A percentile compares a stretch with the other conserved stretches of the same genome.
These are phyloP conservation scores for Pseudoscleropodium purum DNA, from an alignment of 225 moss, liverwort and hornwort genomes.

Conservation along the genomic window DNA sequence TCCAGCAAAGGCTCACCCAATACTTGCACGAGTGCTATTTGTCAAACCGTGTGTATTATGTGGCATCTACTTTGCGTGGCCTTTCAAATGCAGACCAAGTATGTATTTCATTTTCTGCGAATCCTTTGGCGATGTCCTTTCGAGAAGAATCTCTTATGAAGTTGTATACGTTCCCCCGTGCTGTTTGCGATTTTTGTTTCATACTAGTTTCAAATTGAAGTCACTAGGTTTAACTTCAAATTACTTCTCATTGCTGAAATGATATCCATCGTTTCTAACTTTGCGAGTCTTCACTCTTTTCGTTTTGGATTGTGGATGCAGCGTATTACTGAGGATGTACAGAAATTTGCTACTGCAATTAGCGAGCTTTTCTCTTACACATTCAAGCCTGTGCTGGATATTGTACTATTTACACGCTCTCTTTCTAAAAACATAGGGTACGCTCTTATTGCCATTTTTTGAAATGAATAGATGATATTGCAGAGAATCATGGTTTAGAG, in stretches of 20 bases:
- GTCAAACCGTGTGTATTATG: slow-evolving; percentile 52
- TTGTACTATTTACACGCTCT: slow-evolving; percentile 50
- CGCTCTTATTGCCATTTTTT: not conserved
- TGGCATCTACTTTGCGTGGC: slow-evolving; percentile 47
- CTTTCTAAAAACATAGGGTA: slow-evolving; percentile 44
- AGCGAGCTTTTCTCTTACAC: slow-evolving; percentile 58
- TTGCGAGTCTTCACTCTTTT: not conserved
- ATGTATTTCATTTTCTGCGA: not conserved
- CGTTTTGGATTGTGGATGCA: slow-evolving; percentile 1
- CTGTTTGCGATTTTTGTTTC: not conserved
- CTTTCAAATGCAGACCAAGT: slow-evolving; percentile 64
- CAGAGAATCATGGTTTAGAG: not conserved
- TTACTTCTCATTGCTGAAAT: not conserved
- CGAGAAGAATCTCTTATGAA: not conserved
- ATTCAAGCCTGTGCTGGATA: slow-evolving; percentile 53
- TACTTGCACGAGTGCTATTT: slow-evolving; percentile 46
- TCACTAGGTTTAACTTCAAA: not conserved
- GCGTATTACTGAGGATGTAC: slow-evolving; percentile 55
- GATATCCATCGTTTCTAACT: not conserved
- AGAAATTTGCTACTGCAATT: slow-evolving; percentile 37
- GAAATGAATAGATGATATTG: not conserved
- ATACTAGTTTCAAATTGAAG: not conserved
- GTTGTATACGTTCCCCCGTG: not conserved
- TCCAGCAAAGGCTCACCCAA: slow-evolving; percentile 51
- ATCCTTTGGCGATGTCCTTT: not conserved